Evolutionary conservation across 2,329 filamentous ascomycete genomes (phyloP), one percentile per base, ranked within the genome.

Genomic region (Aspergillus proliferans): DNA sequence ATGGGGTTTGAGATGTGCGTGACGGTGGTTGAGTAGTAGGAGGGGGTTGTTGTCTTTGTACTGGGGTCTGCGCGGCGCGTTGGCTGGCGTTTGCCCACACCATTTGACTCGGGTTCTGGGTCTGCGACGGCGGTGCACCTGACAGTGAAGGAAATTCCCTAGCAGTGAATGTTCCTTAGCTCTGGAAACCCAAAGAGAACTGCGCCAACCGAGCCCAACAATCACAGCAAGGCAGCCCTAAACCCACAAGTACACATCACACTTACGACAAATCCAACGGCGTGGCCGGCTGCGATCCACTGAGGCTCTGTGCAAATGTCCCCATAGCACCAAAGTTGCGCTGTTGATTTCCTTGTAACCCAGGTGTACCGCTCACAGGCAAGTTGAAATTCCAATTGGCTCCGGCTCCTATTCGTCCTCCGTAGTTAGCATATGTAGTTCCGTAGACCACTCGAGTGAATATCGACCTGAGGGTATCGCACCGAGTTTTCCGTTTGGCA

Each of bases 111-210:
- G 75, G 75, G 50, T 74, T 78, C 55, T 78, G 68, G 38, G 70
- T 62, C 48, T 75, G 77, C 48, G 78, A 75, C 55, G 77, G 71
- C 61, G 79, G 73, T 15, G 76, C 74, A 49, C 78, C 77, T 41
- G 80, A 82, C 58, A 84, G 68, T 9, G 79, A 81, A 43, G 81
- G 81, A 49, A 84, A 84, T 61, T 84, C 81, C 61, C 81, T 84
- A 49, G 42, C 49, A 50, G 45, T 48, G 39, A 51, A 33, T 33
- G n/a, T 9, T 46, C 43, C 42, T 53, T 38, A 55, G 51, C 43
- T 18, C 22, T 33, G 1, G 9, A 14, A 19, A 24, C 19, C 28
- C n/a, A 28, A 45, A 6, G n/a, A 6, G 28, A 9, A 26, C 22
- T 22, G 18, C 26, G 18, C 18, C 43, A 34, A 14, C 14, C 43